Percentiles rank a stretch among this genome's conserved stretches.
Conservation (phyloP, 2,329 filamentous ascomycete species). For the Xylariomycetidae sp. region DNA sequence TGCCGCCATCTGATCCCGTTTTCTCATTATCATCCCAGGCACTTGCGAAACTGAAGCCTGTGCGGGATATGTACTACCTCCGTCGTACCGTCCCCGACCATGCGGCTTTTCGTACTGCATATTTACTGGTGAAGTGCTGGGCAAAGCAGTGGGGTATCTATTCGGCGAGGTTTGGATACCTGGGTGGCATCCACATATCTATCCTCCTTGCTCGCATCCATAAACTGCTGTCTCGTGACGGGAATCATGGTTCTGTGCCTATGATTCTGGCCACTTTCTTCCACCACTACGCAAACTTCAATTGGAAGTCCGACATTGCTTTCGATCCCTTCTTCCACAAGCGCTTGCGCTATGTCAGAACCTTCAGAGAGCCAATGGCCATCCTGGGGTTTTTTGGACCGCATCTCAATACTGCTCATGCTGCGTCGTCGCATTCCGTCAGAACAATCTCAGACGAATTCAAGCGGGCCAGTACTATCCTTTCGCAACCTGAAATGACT, state of each 20-base stretch:
- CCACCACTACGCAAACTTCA: constrained; percentile 52
- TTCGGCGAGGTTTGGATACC: constrained; percentile 57
- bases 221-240: constrained; percentile 43
- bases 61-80: constrained; percentile 56
- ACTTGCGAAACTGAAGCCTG: constrained; percentile 57
- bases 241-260: constrained; percentile 34
- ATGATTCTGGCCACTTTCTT: constrained; percentile 57
- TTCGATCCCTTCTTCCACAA: constrained; percentile 57
- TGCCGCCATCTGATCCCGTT: constrained; percentile 44
- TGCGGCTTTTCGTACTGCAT: constrained; percentile 50
- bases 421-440: constrained; percentile 47
- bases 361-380: constrained; percentile 53
- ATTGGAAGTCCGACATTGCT: constrained; percentile 49
- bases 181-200: constrained; percentile 60
- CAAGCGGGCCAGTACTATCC: constrained; percentile 33
- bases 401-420: constrained; percentile 51
- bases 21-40: constrained; percentile 51
- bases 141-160: constrained; percentile 57
- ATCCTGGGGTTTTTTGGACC: constrained; percentile 58
- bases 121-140: constrained; percentile 57
- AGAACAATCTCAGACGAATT: constrained; percentile 47
- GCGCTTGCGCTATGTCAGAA: constrained; percentile 46
- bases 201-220: constrained; percentile 54
- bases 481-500: constrained; percentile 30
- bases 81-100: constrained; percentile 54